These are phyloP conservation scores for Cladosporium halotolerans DNA, from an alignment of 2,329 filamentous ascomycete species.

Conservation along the genomic window DNA sequence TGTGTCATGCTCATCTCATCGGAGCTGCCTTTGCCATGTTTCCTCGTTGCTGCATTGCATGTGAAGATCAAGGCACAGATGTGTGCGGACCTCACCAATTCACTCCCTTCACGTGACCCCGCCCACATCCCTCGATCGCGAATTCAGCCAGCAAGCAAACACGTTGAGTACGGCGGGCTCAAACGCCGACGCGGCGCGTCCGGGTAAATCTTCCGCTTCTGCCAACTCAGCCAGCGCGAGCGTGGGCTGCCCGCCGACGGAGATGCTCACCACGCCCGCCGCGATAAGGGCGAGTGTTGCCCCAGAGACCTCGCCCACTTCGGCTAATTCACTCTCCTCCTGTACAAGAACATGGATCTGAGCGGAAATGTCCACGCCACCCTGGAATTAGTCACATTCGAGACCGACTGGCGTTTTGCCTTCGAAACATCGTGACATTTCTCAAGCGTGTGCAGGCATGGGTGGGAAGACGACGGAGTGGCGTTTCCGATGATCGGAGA, in stretches of 20 bases:
- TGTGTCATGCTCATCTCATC: constrained; percentile 8
- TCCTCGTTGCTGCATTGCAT: too few species aligned
- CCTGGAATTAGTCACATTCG: neutral
- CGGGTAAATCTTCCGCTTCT: constrained; percentile 11
- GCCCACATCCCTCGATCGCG: neutral
- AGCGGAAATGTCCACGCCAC: too few species aligned
- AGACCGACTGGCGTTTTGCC: neutral
- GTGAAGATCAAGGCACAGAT: neutral
- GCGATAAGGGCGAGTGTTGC: constrained; percentile 10
- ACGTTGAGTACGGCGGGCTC: neutral
- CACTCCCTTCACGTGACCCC: neutral
- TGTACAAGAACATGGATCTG: too few species aligned
- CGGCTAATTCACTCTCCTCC: neutral
- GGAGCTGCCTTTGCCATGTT: neutral
- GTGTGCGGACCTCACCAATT: neutral
- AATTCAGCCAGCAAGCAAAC: constrained; percentile 4
- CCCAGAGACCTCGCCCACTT: neutral
- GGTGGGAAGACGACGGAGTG: too few species aligned
- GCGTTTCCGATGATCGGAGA: too few species aligned
- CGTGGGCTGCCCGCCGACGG: neutral
- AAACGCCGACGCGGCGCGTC: constrained; percentile 4
- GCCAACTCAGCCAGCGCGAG: neutral
- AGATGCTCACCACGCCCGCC: neutral
- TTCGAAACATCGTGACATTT: neutral
- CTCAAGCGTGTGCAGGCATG: too few species aligned